A percentile compares a stretch with the other conserved stretches of the same genome.
Conservation (phyloP, 495 filamentous ascomycete genomes). For the Barbatosphaeria neglecta region DNA sequence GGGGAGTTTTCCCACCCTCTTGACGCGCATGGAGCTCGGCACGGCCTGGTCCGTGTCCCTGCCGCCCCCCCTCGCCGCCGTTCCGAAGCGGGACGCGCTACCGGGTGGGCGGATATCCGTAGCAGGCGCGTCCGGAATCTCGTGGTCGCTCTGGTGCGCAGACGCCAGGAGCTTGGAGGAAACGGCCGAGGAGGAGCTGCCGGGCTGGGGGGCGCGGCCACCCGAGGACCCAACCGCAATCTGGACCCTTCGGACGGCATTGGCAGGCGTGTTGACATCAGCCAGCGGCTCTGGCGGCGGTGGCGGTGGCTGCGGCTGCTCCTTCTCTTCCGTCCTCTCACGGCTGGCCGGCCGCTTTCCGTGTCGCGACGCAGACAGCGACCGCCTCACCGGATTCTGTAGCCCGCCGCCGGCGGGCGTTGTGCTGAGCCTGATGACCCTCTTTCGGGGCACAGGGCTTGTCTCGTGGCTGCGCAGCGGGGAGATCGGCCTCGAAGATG, state of each 20-base stretch:
- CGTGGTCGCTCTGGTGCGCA: constrained; percentile 20
- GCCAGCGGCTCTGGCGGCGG: constrained; percentile 5
- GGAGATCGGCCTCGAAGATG: constrained; percentile 21
- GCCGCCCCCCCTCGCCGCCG: constrained; percentile 41
- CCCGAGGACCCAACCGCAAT: constrained; percentile 39
- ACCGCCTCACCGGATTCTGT: constrained; percentile 21
- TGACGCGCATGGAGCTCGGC: constrained; percentile 61
- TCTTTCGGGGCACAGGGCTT: constrained; percentile 28
- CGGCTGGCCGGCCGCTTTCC: constrained; percentile 21
- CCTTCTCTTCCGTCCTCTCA: constrained; percentile 20
- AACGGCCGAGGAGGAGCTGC: constrained; percentile 30
- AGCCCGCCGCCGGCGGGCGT: constrained; percentile 20
- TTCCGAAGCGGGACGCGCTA: constrained; percentile 38
- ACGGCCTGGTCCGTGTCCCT: constrained; percentile 46
- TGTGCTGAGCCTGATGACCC: constrained; percentile 49
- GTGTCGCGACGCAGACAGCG: constrained; percentile 24
- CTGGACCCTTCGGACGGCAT: constrained; percentile 50
- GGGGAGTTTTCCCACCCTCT: constrained; percentile 56
- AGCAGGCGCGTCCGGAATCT: constrained; percentile 25
- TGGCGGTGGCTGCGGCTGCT: constrained; percentile 3
- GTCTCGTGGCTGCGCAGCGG: constrained; percentile 23
- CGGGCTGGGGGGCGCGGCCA: constrained; percentile 20
- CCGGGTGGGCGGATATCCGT: constrained; percentile 27
- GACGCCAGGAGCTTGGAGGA: constrained; percentile 21
- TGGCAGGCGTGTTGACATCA: constrained; percentile 58